These are phyloP conservation scores for Ophiocordyceps sinensis DNA, from an alignment of 2,329 filamentous ascomycete species.

Conservation along the genomic window DNA sequence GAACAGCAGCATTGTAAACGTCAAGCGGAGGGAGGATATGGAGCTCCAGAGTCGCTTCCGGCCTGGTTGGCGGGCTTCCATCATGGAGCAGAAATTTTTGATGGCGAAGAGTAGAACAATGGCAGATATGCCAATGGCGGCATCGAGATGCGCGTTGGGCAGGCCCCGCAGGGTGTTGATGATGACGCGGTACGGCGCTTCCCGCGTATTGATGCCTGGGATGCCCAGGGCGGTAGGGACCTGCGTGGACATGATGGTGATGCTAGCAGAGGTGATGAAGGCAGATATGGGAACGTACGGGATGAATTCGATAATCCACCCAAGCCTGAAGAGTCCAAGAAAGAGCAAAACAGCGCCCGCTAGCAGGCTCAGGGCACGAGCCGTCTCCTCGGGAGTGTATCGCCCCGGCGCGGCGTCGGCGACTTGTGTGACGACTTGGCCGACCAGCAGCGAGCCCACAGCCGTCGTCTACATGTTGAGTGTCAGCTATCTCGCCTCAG, in stretches of 20 bases:
- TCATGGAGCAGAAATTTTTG: constrained; percentile 41
- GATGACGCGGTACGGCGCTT: constrained; percentile 29
- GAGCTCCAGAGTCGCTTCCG: constrained; percentile 56
- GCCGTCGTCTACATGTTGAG: constrained; percentile 34
- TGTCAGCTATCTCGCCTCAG: background rate
- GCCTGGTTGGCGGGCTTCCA: constrained; percentile 45
- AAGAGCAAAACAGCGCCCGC: constrained; percentile 27
- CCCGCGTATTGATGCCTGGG: constrained; percentile 26
- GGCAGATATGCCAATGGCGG: constrained; percentile 57
- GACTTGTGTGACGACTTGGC: constrained; percentile 27
- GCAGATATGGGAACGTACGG: constrained; percentile 33
- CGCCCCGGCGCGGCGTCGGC: constrained; percentile 15
- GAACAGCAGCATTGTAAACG: constrained; percentile 62
- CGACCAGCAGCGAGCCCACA: constrained; percentile 35
- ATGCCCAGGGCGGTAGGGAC: constrained; percentile 29
- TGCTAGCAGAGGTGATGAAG: constrained; percentile 35
- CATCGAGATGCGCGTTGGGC: constrained; percentile 40
- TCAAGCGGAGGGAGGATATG: constrained; percentile 57
- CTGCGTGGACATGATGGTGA: constrained; percentile 35
- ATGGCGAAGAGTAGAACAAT: constrained; percentile 52
- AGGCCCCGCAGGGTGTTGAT: constrained; percentile 26
- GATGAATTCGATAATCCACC: constrained; percentile 37
- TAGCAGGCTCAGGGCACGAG: constrained; percentile 29
- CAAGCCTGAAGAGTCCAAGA: constrained; percentile 30
- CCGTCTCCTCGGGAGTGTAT: constrained; percentile 25